Base-by-base conservation (phyloP, 768 basidiomycete species). In the Leccinum incarnatum region DNA sequence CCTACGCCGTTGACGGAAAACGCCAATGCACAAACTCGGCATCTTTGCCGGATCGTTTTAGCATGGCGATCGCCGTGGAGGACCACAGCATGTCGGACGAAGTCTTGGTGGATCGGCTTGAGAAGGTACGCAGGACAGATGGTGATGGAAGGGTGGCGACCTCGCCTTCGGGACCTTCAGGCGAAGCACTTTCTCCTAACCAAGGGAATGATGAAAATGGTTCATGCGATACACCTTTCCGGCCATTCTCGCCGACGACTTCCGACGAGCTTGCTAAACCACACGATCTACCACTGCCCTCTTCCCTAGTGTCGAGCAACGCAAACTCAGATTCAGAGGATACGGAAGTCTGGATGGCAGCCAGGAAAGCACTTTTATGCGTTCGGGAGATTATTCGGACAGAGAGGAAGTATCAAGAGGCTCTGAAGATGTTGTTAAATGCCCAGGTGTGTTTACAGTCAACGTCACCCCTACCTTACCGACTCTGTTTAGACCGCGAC, bases 31-130 rank as follows among this genome's bases (percentile, higher is more conserved):
- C 51, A 51, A 56, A 45, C 19, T 12, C 53, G n/a, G 14, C 30
- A 19, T 57, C 36, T 47, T 27, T 53, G 15, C 40, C 60, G 4
- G 59, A 60, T 53, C 52, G 37, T 12, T 17, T 72, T 29, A 53
- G 54, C 53, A 68, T 83, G 50, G 79, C 79, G 2, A 79, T 77
- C 66, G 81, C 79, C 15, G 77, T 83, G 59, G 81, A 76, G 27
- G 79, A 83, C 51, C 77, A 82, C 27, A 77, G 70, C 17, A 72
- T 83, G 51, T 75, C 81, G 2, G 81, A 84, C 65, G 82, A 82
- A 62, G 76, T 72, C 36, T 71, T 84, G 11, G 75, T 84, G 6
- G 71, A 78, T 51, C 74, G 74, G 50, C 72, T 84, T 25, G 83
- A 84, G 65, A 68, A 69, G 21, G 77, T 83, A 62, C 70, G 77